Conservation (phyloP, 2,329 filamentous ascomycete species). For the Colletotrichum eremochloae region DNA sequence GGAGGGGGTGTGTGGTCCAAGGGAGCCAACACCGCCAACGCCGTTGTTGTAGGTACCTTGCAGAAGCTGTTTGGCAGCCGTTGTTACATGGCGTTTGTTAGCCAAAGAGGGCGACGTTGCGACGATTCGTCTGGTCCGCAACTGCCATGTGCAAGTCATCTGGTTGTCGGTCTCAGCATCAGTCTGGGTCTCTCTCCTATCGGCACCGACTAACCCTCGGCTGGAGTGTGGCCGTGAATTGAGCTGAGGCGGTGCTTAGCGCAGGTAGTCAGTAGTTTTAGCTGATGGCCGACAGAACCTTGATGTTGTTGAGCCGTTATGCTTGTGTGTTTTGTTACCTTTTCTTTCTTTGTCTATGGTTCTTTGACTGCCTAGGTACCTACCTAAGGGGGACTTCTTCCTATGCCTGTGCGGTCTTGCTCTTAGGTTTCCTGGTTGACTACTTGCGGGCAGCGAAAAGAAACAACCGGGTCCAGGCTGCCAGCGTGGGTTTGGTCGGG, state of each 20-base stretch:
- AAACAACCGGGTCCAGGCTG: neutral
- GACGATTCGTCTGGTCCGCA: constrained; percentile 39
- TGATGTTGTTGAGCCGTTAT: neutral
- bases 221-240: constrained; percentile 29
- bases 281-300: neutral
- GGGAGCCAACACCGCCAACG: constrained; percentile 5
- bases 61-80: constrained; percentile 24
- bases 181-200: neutral
- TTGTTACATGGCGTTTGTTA: constrained; percentile 12
- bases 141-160: constrained; percentile 36
- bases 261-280: neutral
- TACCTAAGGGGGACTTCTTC: neutral
- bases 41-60: constrained; percentile 18
- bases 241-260: neutral
- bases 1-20: constrained; percentile 32
- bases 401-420: constrained; percentile 1
- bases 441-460: neutral
- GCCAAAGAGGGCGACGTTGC: constrained; percentile 13
- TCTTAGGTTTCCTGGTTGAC: neutral
- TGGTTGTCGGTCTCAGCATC: constrained; percentile 25
- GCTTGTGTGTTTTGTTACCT: neutral
- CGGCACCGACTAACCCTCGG: constrained; percentile 4
- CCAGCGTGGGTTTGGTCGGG: neutral
- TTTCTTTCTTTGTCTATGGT: neutral
- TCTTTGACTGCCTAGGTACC: neutral